Evolutionary conservation across 805 yeast species (phyloP), one percentile per base, ranked within the genome.

Genomic region (Crinitomyces ghanaensis): DNA sequence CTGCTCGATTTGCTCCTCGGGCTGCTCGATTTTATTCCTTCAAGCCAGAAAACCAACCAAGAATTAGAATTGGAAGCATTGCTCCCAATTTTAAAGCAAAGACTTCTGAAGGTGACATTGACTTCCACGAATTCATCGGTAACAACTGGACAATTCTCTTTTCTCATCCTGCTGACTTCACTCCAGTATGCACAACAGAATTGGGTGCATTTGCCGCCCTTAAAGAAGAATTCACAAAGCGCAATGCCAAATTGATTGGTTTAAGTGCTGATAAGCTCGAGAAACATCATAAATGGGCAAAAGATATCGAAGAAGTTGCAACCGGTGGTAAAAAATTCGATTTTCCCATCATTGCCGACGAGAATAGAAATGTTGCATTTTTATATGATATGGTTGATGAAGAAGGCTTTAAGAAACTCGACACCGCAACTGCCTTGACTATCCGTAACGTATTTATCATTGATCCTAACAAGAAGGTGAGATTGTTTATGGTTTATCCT

Each of bases 141-240:
- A 73, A 80, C 62, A 68, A 75, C 20, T 85, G 96, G 96, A 77
- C 77, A 36, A 77, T 85, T 33, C 66, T 85, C 46, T 85, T 85
- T 65, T 83, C 95, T 9, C 96, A 85, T 60, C 96, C 96, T 44
- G 95, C 84, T 44, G 96, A 86, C 59, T 86, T 82, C 71, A 85
- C 96, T 14, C 96, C 96, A 30, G 95, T 85, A 38, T 85, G 96
- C 65, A 86, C 95, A 53, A 85, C 95, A 38, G 96, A 85, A 68
- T 70, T 85, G 55, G 95, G 95, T 48, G 95, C 95, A 8, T 86
- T 85, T 54, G 91, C 95, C 47, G 72, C 77, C 54, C 75, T 86
- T 61, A 84, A 84, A 65, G 84, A 91, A 36, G 95, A 85, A 62
- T 85, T 85, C 56, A 73, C 79, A 57, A 69, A 79, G 64, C 78